Conservation (phyloP, 257 asterid species). For the Solanum pimpinellifolium region DNA sequence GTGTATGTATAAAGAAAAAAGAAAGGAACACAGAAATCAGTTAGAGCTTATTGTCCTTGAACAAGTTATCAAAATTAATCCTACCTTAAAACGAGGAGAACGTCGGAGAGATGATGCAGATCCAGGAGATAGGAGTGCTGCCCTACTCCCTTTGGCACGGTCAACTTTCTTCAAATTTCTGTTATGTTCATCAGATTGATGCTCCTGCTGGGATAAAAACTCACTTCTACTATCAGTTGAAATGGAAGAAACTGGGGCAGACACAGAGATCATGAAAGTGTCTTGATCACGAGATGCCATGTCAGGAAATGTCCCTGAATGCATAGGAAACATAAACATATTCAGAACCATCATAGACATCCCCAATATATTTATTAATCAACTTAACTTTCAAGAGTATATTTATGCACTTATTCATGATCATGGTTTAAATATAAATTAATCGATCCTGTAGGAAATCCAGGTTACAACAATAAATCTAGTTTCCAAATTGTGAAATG, state of each 20-base stretch:
- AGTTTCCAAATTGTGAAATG: background rate
- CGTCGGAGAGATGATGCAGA: slow-evolving; percentile 59
- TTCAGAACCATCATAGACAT: slow-evolving; percentile 10
- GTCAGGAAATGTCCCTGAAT: slow-evolving; percentile 31
- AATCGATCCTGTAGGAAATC: background rate
- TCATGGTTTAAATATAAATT: background rate
- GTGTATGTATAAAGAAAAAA: background rate
- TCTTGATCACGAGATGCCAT: slow-evolving; percentile 31
- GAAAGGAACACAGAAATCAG: background rate
- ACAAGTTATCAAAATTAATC: background rate
- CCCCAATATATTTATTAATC: background rate
- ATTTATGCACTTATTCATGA: background rate
- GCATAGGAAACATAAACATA: slow-evolving; percentile 1
- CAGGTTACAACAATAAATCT: background rate
- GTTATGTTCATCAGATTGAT: slow-evolving; percentile 22
- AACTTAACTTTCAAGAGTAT: background rate
- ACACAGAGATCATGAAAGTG: slow-evolving; percentile 22
- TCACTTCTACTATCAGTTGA: slow-evolving; percentile 47
- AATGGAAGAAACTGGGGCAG: slow-evolving; percentile 59
- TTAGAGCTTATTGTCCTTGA: background rate
- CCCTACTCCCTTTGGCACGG: slow-evolving; percentile 19
- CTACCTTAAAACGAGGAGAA: slow-evolving; percentile 66
- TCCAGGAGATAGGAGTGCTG: slow-evolving; percentile 34
- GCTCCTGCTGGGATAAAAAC: slow-evolving; percentile 32
- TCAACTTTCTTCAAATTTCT: slow-evolving; percentile 29